Percentiles rank a stretch among this genome's conserved stretches.
Conservation (phyloP, 805 yeast species). For the Sugiyamaella marilandica region DNA sequence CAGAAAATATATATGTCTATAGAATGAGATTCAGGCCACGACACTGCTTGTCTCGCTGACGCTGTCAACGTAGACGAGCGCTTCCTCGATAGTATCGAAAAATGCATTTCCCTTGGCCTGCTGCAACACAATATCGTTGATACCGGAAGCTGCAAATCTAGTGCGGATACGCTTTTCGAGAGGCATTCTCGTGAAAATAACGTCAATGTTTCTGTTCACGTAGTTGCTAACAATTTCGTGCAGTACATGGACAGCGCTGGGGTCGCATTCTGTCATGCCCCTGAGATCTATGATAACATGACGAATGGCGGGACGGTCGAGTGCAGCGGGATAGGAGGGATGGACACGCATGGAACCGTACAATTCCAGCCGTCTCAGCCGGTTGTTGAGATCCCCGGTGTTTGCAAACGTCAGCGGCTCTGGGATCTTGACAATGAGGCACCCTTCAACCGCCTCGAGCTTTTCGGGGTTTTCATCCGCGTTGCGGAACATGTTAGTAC, state of each 20-base stretch:
- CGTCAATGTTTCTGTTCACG: constrained; percentile 46
- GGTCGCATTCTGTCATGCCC: constrained; percentile 78
- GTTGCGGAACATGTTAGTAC: constrained; percentile 58
- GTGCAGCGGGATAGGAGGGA: constrained; percentile 61
- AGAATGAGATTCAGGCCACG: neutral
- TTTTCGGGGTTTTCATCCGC: constrained; percentile 55
- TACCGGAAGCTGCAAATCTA: constrained; percentile 54
- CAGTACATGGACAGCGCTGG: constrained; percentile 73
- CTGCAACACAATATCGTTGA: constrained; percentile 35
- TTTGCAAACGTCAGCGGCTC: constrained; percentile 89
- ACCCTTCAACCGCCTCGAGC: constrained; percentile 56
- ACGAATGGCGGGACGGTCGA: constrained; percentile 44
- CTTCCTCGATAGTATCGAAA: constrained; percentile 53
- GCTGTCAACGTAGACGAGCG: constrained; percentile 35
- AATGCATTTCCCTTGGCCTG: constrained; percentile 32
- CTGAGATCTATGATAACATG: constrained; percentile 69
- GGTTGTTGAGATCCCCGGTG: constrained; percentile 64
- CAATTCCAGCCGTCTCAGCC: constrained; percentile 64
- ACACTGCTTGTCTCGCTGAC: neutral
- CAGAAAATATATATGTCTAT: neutral
- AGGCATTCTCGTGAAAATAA: constrained; percentile 60
- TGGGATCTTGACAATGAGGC: constrained; percentile 73
- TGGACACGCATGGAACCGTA: constrained; percentile 73
- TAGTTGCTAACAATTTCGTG: constrained; percentile 56
- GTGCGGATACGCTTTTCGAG: constrained; percentile 42